A percentile compares a stretch with the other conserved stretches of the same genome.
These are phyloP conservation scores for Aspergillus avenaceus DNA, from an alignment of 495 filamentous ascomycete species.

Conservation along the genomic window DNA sequence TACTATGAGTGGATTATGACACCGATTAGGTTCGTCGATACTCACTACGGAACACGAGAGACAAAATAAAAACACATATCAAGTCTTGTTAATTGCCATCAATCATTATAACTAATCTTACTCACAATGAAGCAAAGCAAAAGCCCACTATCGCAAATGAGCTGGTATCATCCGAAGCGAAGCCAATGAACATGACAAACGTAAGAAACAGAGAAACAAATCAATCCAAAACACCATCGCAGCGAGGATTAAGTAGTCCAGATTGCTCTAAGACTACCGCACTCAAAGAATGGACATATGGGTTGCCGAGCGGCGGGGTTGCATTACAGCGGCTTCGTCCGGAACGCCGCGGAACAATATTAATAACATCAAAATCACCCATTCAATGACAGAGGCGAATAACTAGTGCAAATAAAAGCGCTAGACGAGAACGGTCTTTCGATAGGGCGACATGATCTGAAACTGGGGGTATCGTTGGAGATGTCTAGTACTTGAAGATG, in stretches of 20 bases:
- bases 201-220: conserved; percentile 8
- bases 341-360: conserved; percentile 31
- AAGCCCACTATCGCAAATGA: conserved; percentile 35
- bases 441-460: background rate
- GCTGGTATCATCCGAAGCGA: conserved; percentile 42
- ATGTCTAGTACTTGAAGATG: conserved; percentile 51
- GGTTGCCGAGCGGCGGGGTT: conserved; percentile 28
- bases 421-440: conserved; percentile 2
- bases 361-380: conserved; percentile 11
- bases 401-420: conserved; percentile 1
- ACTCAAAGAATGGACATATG: conserved; percentile 1
- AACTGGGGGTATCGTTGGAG: background rate
- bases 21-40: too few species aligned
- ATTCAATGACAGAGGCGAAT: conserved; percentile 5
- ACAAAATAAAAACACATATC: too few species aligned
- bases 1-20: too few species aligned
- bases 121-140: conserved; percentile 22
- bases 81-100: conserved; percentile 27
- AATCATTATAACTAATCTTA: conserved; percentile 32
- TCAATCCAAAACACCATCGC: background rate
- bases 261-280: background rate
- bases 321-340: conserved; percentile 27
- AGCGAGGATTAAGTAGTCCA: background rate
- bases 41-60: too few species aligned
- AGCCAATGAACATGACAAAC: conserved; percentile 17